Percentiles rank a stretch among this genome's conserved stretches.
phyloP scores from a whole-genome alignment of 2,329 filamentous ascomycete species.

The Chaetomiaceae sp. region DNA sequence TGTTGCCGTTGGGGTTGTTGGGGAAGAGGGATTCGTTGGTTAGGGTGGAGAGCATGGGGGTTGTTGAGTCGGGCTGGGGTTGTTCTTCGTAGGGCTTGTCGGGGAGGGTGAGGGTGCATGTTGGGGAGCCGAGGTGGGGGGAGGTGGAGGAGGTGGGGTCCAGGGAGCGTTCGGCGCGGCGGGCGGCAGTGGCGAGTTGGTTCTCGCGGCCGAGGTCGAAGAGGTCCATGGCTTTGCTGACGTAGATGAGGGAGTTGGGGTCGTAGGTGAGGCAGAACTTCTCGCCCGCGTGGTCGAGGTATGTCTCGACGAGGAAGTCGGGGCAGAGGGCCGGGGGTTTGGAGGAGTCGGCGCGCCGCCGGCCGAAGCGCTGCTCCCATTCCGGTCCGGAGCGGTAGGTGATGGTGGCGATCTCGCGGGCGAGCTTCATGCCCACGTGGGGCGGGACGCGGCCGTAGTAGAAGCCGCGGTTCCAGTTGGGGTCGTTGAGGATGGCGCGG shows the following conservation, averaged over 20 bases:
- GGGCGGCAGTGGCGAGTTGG: conserved; percentile 56
- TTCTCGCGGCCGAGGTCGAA: conserved; percentile 80
- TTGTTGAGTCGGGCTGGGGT: conserved; percentile 57
- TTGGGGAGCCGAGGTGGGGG: conserved; percentile 35
- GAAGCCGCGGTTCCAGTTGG: conserved; percentile 91
- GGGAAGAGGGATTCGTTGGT: conserved; percentile 20
- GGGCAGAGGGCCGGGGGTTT: conserved; percentile 92
- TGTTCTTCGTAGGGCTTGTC: conserved; percentile 84
- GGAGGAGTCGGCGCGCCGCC: conserved; percentile 76
- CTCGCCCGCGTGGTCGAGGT: conserved; percentile 94
- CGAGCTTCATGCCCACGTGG: conserved; percentile 95
- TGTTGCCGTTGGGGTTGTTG: background rate
- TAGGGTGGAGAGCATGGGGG: conserved; percentile 11
- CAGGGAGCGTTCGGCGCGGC: conserved; percentile 57
- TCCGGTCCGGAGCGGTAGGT: conserved; percentile 95
- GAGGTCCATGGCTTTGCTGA: conserved; percentile 98
- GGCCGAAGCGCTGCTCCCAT: conserved; percentile 93
- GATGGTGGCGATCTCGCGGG: conserved; percentile 93
- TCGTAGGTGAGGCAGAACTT: conserved; percentile 98
- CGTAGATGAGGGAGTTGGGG: conserved; percentile 89
- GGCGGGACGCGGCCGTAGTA: conserved; percentile 88
- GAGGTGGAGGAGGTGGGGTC: background rate
- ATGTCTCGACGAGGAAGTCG: conserved; percentile 96
- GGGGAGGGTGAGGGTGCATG: conserved; percentile 79
- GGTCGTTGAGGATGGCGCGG: conserved; percentile 98